Evolutionary conservation across 352 stramenopile species (phyloP), one percentile per base, ranked within the genome.

Genomic region (Phytopythium ostracodes): DNA sequence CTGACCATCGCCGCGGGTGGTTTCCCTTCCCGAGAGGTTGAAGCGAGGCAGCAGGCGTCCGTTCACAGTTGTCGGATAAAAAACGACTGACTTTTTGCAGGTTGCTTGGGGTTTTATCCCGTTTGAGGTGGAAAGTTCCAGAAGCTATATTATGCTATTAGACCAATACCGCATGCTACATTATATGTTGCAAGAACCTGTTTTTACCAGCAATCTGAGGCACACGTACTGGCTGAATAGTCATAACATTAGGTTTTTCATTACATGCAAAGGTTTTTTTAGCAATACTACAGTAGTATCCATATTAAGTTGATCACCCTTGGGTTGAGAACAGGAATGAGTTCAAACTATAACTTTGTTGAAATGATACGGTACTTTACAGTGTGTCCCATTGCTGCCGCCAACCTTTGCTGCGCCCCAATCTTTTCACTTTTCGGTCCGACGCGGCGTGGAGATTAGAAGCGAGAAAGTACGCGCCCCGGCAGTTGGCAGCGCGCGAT

Each of bases 341-440:
- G 6, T 14, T 14, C 33, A 11, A 38, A n/a, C 2, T 2, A 44
- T 44, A 6, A 56, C 50, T 15, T 56, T 29, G 20, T 2, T 8
- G 29, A 42, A 0, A 2, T 0, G 10, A 1, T 1, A 36, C 50
- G 17, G 51, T 57, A 14, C 51, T 20, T 53, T 10, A 1, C 24
- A 24, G 3, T n/a, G 22, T 53, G 10, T 53, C 4, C n/a, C 5
- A 31, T 43, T 49, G 33, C 53, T 38, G 33, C 22, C 15, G 54
- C 36, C 35, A 59, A 24, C 35, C 54, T 47, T 59, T 46, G n/a
- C n/a, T 31, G 22, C 54, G 24, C 52, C 25, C 49, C 25, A 24
- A 55, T 38, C 38, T n/a, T 46, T 44, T 29, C 33, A 27, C 11
- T 59, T 59, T 59, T 18, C 35, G 54, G 54, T 59, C 35, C 54